Base-by-base conservation (phyloP, 257 asterid genomes). In the Pogostemon cablin region DNA sequence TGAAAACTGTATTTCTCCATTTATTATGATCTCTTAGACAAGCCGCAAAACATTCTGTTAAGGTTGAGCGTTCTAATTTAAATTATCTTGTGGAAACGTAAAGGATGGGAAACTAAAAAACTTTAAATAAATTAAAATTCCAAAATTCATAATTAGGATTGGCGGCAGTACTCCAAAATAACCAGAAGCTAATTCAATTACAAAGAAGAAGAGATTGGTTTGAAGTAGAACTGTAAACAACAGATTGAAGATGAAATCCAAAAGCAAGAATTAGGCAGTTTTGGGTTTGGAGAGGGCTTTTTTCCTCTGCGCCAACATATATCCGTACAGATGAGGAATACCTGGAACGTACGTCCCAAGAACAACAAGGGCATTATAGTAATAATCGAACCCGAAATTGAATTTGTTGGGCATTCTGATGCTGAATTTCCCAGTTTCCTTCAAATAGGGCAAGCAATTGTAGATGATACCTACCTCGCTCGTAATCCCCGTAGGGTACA, bases 301-400 rank as follows among this genome's bases (percentile, higher is more conserved):
- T 72, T 86, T 89, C 90, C 99, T 91, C 82, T 93, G 96, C 25
- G 91, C 89, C 64, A 91, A 79, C 97, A 93, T 93, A 57, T 93
- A 89, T 3, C 86, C 83, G 12, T 82, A 93, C 83, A 93, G 72
- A 82, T 87, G 96, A 58, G 97, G 99, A 69, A 82, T 81, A 4
- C 96, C 92, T 6, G 99, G 99, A 57, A 85, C 98, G 67, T 91
- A 95, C 52, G 86, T 25, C 3, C 77, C 98, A 7, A 95, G 88
- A 35, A 72, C 74, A 68, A 79, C 40, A 15, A 91, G 48, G 12
- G 93, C 96, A 44, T 59, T 75, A 47, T 80, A 91, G 55, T 81
- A 88, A 80, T 89, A 88, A 83, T 95, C 99, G 41, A 91, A 91
- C 32, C 93, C 81, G 72, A 78, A 87, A 81, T 95, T 95, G 87